Conservation (phyloP, 257 asterid genomes). For the Nicotiana attenuata region DNA sequence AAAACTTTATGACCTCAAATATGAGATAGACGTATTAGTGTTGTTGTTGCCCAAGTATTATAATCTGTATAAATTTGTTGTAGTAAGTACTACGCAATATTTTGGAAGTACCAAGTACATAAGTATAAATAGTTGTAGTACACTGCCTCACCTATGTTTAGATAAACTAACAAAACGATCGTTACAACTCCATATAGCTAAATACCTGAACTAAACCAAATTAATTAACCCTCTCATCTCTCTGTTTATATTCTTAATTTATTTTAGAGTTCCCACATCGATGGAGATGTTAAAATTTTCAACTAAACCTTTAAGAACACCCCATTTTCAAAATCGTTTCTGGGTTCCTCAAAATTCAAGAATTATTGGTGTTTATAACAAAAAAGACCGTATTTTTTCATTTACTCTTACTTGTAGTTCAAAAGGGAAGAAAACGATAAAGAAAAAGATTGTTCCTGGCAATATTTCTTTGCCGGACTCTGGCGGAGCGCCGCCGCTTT, state of each 20-base stretch:
- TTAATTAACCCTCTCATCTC: not conserved
- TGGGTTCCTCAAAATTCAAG: slow-evolving; percentile 18
- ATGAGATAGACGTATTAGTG: not conserved
- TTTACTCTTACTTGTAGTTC: slow-evolving; percentile 36
- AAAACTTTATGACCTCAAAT: not conserved
- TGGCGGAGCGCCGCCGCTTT: slow-evolving; percentile 53
- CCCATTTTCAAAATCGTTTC: not conserved
- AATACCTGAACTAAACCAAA: not conserved
- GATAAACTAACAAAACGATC: not conserved
- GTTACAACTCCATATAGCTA: not conserved
- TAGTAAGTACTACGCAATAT: not conserved
- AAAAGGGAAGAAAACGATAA: slow-evolving; percentile 19
- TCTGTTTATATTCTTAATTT: not conserved
- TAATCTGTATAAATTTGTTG: not conserved
- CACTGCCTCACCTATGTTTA: not conserved
- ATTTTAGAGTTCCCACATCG: not conserved
- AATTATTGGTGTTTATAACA: slow-evolving; percentile 18
- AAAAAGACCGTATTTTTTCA: slow-evolving; percentile 23
- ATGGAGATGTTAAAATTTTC: slow-evolving; percentile 23
- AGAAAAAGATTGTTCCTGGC: slow-evolving; percentile 25
- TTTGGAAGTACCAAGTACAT: not conserved
- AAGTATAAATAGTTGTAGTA: not conserved
- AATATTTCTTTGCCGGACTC: slow-evolving; percentile 54
- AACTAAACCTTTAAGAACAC: not conserved
- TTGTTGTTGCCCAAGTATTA: not conserved